Evolutionary conservation across 257 asterid genomes (phyloP).

Genomic region (Jacaranda mimosifolia): DNA sequence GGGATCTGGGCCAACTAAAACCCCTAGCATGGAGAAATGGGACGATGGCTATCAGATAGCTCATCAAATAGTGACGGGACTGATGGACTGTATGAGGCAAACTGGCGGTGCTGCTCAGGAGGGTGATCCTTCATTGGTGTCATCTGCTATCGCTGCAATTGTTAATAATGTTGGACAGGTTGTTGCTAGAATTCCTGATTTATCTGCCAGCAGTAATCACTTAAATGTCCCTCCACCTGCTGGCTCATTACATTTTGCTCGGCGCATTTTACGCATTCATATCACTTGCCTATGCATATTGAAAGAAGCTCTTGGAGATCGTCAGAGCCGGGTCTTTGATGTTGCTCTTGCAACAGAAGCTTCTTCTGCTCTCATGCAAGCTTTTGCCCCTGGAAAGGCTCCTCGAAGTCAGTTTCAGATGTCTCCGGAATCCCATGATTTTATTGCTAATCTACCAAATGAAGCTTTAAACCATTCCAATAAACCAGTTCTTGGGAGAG

Average conservation of each 20-base stretch:
- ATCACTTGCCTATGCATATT: constrained; percentile 69
- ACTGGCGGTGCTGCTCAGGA: constrained; percentile 98
- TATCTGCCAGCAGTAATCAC: constrained; percentile 52
- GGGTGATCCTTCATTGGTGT: constrained; percentile 85
- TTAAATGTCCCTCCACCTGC: constrained; percentile 49
- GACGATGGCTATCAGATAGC: constrained; percentile 71
- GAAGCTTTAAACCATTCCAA: constrained; percentile 55
- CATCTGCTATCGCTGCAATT: constrained; percentile 82
- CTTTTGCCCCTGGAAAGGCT: constrained; percentile 66
- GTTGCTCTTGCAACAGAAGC: constrained; percentile 87
- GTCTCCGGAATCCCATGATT: constrained; percentile 68
- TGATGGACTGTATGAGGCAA: constrained; percentile 90
- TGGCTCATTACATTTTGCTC: constrained; percentile 62
- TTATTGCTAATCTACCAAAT: constrained; percentile 48
- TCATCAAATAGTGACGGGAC: constrained; percentile 69
- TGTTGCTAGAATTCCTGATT: constrained; percentile 73
- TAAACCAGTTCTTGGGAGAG: constrained; percentile 54
- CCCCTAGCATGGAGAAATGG: constrained; percentile 55
- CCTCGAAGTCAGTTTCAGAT: constrained; percentile 68
- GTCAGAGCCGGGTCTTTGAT: constrained; percentile 87
- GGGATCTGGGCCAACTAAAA: constrained; percentile 54
- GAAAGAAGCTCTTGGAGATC: constrained; percentile 90
- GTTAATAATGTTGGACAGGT: constrained; percentile 64
- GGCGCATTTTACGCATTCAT: constrained; percentile 72
- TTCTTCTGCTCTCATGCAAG: constrained; percentile 67